Percentiles rank a stretch among this genome's conserved stretches.
These are phyloP conservation scores for Calocera cornea DNA, from an alignment of 768 basidiomycete genomes.

Conservation along the genomic window DNA sequence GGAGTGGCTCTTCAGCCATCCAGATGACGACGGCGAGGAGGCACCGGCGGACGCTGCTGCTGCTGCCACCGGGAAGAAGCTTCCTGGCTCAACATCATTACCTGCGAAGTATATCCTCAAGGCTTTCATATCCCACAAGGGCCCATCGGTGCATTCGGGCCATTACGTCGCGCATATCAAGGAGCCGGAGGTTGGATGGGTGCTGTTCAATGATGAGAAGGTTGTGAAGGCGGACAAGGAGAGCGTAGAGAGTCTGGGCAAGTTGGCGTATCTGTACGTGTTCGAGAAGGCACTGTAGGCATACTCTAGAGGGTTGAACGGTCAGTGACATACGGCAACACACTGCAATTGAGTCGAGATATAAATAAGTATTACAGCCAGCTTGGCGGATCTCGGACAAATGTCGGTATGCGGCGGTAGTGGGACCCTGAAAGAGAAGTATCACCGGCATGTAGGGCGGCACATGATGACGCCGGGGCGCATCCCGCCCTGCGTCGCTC, in stretches of 20 bases:
- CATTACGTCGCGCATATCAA: slow-evolving; percentile 81
- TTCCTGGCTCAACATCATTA: slow-evolving; percentile 40
- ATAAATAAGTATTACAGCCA: neutral
- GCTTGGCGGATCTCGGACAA: neutral
- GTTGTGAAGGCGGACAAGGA: slow-evolving; percentile 77
- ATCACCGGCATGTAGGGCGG: too few relatives aligned
- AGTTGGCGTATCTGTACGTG: slow-evolving; percentile 84
- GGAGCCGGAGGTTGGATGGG: slow-evolving; percentile 48
- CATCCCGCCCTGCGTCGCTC: neutral
- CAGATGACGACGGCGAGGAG: slow-evolving; percentile 65
- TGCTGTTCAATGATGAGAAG: slow-evolving; percentile 93
- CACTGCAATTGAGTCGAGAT: neutral
- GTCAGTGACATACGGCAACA: neutral
- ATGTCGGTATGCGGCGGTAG: neutral
- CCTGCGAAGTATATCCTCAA: slow-evolving; percentile 73
- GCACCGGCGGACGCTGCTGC: slow-evolving; percentile 21
- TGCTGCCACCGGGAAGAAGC: slow-evolving; percentile 15
- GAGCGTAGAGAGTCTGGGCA: slow-evolving; percentile 68
- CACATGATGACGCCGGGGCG: neutral
- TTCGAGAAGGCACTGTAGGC: slow-evolving; percentile 44
- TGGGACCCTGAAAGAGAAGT: neutral
- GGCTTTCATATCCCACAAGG: slow-evolving; percentile 95
- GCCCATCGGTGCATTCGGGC: slow-evolving; percentile 85
- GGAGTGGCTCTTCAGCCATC: slow-evolving; percentile 93
- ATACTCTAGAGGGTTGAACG: neutral